Conservation (phyloP, 192 early-diverging fungal genomes). For the Coemansia sp. region DNA sequence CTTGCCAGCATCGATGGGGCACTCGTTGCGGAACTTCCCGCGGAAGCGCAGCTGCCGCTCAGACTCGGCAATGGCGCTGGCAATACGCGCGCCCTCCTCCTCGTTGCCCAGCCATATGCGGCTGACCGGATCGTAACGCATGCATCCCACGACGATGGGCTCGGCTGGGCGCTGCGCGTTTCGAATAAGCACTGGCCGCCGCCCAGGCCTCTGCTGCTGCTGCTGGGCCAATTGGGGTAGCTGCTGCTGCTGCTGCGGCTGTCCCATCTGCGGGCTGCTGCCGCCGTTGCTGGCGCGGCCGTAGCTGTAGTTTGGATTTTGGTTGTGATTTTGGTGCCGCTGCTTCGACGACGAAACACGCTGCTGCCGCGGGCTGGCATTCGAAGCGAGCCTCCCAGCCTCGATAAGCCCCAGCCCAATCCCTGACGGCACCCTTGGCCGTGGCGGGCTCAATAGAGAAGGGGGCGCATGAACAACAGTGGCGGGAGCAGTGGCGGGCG, state of each 20-base stretch:
- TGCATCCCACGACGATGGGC: constrained; percentile 38
- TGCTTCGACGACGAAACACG: constrained; percentile 3
- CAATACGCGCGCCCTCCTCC: constrained; percentile 43
- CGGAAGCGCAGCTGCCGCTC: constrained; percentile 33
- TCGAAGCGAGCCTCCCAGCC: not conserved
- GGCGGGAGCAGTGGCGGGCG: constrained; percentile 5
- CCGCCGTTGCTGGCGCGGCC: not conserved
- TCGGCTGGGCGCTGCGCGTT: constrained; percentile 29
- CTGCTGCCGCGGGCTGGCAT: not conserved
- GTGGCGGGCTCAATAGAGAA: not conserved
- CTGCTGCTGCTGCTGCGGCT: not conserved
- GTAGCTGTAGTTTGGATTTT: constrained; percentile 8
- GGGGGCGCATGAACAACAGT: not conserved
- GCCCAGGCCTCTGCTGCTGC: constrained; percentile 4
- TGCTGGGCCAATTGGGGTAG: not conserved
- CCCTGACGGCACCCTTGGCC: not conserved
- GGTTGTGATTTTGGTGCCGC: constrained; percentile 4
- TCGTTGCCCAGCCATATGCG: constrained; percentile 50
- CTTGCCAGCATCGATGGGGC: constrained; percentile 43
- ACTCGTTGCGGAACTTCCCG: constrained; percentile 22
- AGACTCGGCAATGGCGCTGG: constrained; percentile 48
- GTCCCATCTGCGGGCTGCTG: constrained; percentile 3
- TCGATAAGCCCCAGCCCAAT: not conserved
- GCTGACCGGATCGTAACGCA: constrained; percentile 51
- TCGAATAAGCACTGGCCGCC: constrained; percentile 46